Evolutionary conservation across 1,139 yeast genomes (phyloP), one percentile per base, ranked within the genome.

Genomic region (Taiozyma sp.): DNA sequence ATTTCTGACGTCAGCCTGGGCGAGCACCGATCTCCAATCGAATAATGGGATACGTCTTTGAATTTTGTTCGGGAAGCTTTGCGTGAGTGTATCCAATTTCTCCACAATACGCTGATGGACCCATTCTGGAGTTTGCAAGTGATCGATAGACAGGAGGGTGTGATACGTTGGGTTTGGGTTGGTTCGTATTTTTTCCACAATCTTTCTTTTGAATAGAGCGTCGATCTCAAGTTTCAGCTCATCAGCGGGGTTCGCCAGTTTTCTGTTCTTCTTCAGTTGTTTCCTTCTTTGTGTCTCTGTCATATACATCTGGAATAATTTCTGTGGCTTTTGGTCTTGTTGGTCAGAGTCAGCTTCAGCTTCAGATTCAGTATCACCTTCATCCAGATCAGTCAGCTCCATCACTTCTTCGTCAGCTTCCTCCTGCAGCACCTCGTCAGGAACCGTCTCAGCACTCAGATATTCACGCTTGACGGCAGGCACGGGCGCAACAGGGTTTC

Each of bases 191-290:
- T 12, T 22, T 24, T 40, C 29, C 16, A 23, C 3, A 9, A 79
- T 65, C 34, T 65, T 70, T 6, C 66, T 55, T 48, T 73, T 73
- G 29, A 76, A 63, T 2, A 71, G 42, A 1, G 80, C 68, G 36
- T 71, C 70, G 30, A 81, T 54, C 54, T 75, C 79, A 42, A 71
- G 61, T 24, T 68, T 58, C n/a, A 79, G 54, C n/a, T 65, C 65
- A 4, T 66, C 64, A 34, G 62, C 64, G 22, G 76, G 68, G 54
- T 73, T 72, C 4, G 69, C 32, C 9, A 12, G 23, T 2, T 32
- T 45, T 50, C 22, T 40, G 24, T 22, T 19, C 24, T 19, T 38
- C 41, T 19, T 38, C 2, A 38, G 6, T 4, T 16, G 24, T 22
- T 19, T 10, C 16, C 41, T 38, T 19, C 41, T 38, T 38, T 38